Percentiles rank a stretch among this genome's conserved stretches.
These are phyloP conservation scores for Trifolium subterraneum DNA, from an alignment of 306 rosid species.

Conservation along the genomic window DNA sequence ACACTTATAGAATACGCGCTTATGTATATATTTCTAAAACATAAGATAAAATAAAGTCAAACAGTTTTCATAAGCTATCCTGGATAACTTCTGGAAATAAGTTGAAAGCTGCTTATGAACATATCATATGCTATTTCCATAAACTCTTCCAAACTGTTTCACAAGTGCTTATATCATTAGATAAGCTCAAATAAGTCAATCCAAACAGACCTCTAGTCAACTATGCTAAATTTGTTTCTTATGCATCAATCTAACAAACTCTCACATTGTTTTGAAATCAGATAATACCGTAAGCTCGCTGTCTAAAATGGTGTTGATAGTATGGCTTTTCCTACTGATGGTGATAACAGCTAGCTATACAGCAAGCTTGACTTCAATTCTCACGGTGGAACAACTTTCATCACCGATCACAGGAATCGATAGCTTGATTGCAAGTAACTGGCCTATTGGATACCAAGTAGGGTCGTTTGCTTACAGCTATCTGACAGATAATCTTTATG, in stretches of 20 bases:
- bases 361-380: conserved; percentile 93
- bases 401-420: conserved; percentile 90
- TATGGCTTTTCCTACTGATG: conserved; percentile 94
- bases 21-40: neutral
- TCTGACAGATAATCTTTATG: conserved; percentile 70
- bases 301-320: conserved; percentile 90
- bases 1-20: neutral
- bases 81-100: neutral
- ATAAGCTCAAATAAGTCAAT: neutral
- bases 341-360: conserved; percentile 95
- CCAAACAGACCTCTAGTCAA: neutral
- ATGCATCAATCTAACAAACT: conserved; percentile 39
- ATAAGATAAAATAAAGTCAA: neutral
- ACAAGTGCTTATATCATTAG: neutral
- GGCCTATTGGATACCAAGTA: conserved; percentile 91
- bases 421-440: conserved; percentile 73
- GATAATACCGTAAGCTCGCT: conserved; percentile 78
- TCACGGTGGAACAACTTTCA: conserved; percentile 88
- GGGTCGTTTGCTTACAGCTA: conserved; percentile 90
- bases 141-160: neutral
- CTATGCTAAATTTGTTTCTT: neutral
- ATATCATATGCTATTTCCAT: neutral
- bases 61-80: neutral
- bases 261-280: conserved; percentile 53
- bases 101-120: neutral